Conservation (phyloP, 169 alveolate species). For the Plasmodium gallinaceum region DNA sequence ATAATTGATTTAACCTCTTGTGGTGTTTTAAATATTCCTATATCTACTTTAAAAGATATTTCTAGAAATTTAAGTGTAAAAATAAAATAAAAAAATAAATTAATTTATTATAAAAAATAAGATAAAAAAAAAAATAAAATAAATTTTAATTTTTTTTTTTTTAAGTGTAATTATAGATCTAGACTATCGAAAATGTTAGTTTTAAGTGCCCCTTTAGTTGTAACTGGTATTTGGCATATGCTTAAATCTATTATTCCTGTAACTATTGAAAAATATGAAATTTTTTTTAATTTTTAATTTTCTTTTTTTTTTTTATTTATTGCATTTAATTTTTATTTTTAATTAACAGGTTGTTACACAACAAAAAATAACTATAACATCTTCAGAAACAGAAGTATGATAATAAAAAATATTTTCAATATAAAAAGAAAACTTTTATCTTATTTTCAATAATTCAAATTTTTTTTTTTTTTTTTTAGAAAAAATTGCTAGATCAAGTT, state of each 20-base stretch:
- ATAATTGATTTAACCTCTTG: constrained; percentile 82
- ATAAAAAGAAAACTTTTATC: neutral
- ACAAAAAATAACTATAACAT: constrained; percentile 52
- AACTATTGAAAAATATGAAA: neutral
- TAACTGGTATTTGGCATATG: constrained; percentile 70
- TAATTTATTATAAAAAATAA: too few species aligned
- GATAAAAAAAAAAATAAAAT: too few species aligned
- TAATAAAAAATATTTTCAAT: neutral
- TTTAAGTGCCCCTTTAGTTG: constrained; percentile 56
- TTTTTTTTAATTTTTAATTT: neutral
- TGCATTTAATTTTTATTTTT: neutral
- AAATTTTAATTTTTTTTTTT: neutral
- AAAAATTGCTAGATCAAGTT: constrained; percentile 52
- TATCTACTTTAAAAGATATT: constrained; percentile 80
- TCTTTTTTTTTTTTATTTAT: neutral
- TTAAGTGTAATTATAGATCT: constrained; percentile 59
- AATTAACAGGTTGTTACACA: constrained; percentile 36
- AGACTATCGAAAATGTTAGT: constrained; percentile 53
- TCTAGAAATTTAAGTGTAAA: constrained; percentile 80
- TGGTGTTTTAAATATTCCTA: constrained; percentile 80
- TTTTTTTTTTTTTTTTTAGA: constrained; percentile 12
- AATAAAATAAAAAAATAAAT: neutral
- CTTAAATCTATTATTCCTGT: constrained; percentile 57
- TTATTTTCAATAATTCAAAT: too few species aligned
- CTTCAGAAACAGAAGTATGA: constrained; percentile 44